phyloP scores from a whole-genome alignment of 768 basidiomycete species.

The Lactarius hengduanensis region DNA sequence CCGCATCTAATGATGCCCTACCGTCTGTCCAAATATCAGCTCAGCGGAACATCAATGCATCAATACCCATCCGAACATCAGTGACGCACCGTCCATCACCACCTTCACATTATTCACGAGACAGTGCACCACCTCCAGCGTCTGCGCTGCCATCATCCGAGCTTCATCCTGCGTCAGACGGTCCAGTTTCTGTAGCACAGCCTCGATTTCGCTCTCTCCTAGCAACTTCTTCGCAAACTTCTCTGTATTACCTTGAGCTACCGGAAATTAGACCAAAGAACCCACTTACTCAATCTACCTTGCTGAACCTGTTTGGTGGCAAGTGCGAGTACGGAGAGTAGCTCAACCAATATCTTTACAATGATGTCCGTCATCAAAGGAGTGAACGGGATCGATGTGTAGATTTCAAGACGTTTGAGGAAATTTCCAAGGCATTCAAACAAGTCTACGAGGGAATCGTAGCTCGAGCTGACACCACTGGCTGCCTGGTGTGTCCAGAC shows the following conservation, averaged over 20 bases:
- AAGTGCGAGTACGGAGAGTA: not conserved
- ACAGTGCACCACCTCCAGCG: not conserved
- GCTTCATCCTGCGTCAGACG: not conserved
- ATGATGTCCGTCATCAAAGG: not conserved
- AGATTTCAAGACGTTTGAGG: constrained; percentile 4
- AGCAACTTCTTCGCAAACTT: not conserved
- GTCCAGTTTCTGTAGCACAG: not conserved
- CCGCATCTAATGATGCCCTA: not conserved
- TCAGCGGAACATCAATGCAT: not conserved
- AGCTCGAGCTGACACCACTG: not conserved
- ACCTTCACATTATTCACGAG: constrained; percentile 2
- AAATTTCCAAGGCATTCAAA: constrained; percentile 5
- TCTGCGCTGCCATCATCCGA: not conserved
- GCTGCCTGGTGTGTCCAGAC: not conserved
- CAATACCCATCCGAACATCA: not conserved
- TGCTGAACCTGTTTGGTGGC: constrained; percentile 2
- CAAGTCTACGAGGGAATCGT: not conserved
- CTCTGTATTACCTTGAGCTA: not conserved
- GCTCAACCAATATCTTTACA: not conserved
- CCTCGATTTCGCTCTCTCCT: not conserved
- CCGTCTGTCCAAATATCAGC: not conserved
- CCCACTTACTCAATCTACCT: not conserved
- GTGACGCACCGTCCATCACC: not conserved
- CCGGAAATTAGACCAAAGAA: no score
- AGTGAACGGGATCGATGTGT: not conserved